Base-by-base conservation (phyloP, 495 filamentous ascomycete genomes). In the Achaetomiella virescens region DNA sequence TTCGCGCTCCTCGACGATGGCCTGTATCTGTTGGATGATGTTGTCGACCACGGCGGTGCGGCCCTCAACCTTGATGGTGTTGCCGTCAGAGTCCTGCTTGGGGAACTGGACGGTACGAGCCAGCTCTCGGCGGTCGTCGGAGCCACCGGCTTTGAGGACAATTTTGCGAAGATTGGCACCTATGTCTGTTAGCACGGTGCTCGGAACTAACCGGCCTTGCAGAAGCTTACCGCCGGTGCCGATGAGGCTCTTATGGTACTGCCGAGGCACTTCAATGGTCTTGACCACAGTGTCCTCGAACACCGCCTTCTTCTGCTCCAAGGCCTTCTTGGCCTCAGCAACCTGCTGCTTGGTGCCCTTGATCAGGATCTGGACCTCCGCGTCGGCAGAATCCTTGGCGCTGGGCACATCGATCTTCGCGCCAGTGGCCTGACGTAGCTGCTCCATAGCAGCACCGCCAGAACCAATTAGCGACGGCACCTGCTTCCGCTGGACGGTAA, bases 61-160 rank as follows among this genome's bases (percentile, higher is more conserved):
- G 37, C 93, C 93, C 70, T 96, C 90, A 15, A 99, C 79, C 61
- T 81, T 87, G 67, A 99, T 95, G 24, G 81, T 79, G 58, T 86
- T 86, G n/a, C 85, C 89, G 37, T 92, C 89, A 3, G 84, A 75
- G 31, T 88, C 88, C 53, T 81, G 79, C 63, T 84, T 82, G 22
- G 93, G 93, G 78, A 99, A 97, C 64, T 89, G 88, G 57, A 99
- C 88, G 62, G 89, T 86, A 45, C 90, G 87, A 29, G 88, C 86
- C 50, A 87, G 80, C 52, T 89, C 85, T 18, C 85, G 83, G 45
- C 83, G 79, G 60, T 96, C 90, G 61, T 88, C 86, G 20, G 91
- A 89, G 11, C 95, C 93, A 48, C 93, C 93, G 33, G 93, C 91
- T 64, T 87, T 81, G 50, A 87, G 75, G 46, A 97, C 85, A 56